Percentiles rank a stretch among this genome's conserved stretches.
phyloP scores from a whole-genome alignment of 2,329 filamentous ascomycete species.

The Aureobasidium sp. region DNA sequence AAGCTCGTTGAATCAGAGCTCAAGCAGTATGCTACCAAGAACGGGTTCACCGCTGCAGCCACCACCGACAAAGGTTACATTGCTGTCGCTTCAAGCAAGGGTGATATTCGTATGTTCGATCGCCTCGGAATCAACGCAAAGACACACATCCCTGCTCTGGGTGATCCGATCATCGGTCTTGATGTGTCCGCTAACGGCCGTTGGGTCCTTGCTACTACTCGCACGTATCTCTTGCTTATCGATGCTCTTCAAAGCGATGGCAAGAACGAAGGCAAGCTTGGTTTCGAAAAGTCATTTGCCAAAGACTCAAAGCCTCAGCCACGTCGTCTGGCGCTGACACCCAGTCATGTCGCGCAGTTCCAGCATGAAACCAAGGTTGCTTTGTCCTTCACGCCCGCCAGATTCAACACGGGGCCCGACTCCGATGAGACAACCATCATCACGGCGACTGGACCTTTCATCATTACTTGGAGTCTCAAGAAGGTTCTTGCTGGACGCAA shows the following conservation, averaged over 20 bases:
- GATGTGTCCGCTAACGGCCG: slow-evolving; percentile 93
- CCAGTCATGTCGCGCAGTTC: slow-evolving; percentile 92
- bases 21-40: slow-evolving; percentile 95
- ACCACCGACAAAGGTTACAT: slow-evolving; percentile 97
- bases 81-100: slow-evolving; percentile 94
- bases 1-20: slow-evolving; percentile 90
- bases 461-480: slow-evolving; percentile 92
- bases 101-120: slow-evolving; percentile 94
- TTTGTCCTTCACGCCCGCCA: slow-evolving; percentile 80
- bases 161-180: slow-evolving; percentile 88
- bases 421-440: slow-evolving; percentile 83
- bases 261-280: slow-evolving; percentile 97
- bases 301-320: slow-evolving; percentile 93
- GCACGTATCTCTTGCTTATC: slow-evolving; percentile 89
- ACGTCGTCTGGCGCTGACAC: slow-evolving; percentile 77
- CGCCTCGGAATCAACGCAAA: slow-evolving; percentile 95
- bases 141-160: slow-evolving; percentile 90
- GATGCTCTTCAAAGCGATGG: slow-evolving; percentile 84
- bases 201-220: slow-evolving; percentile 90
- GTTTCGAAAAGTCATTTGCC: slow-evolving; percentile 87
- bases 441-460: slow-evolving; percentile 91
- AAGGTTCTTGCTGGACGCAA: slow-evolving; percentile 75
- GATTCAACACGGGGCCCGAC: slow-evolving; percentile 84
- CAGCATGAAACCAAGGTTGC: slow-evolving; percentile 88
- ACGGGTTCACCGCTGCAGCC: slow-evolving; percentile 88